These are phyloP conservation scores for Solanum hybrid DNA, from an alignment of 305 asterid genomes.

Conservation along the genomic window DNA sequence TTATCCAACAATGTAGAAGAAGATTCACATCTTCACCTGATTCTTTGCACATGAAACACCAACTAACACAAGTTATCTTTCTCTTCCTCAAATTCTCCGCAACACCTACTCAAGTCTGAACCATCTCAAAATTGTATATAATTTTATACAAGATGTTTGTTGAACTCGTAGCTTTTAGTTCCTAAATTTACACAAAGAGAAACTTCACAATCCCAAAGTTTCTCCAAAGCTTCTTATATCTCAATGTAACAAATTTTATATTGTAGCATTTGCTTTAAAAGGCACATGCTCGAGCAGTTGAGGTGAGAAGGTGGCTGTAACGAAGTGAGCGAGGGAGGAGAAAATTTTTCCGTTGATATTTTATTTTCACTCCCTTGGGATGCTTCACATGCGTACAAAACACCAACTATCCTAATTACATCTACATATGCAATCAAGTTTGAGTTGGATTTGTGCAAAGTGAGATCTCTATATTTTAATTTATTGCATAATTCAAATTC, in stretches of 20 bases:
- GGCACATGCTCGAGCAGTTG: not conserved
- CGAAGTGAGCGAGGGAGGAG: not conserved
- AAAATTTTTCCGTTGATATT: not conserved
- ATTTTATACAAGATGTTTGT: not conserved
- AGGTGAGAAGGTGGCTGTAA: not conserved
- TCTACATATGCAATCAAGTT: not conserved
- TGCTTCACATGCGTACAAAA: not conserved
- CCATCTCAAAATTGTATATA: not conserved
- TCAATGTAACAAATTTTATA: not conserved
- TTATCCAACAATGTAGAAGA: not conserved
- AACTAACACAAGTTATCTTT: not conserved
- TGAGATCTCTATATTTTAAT: not conserved
- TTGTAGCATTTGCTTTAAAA: not conserved
- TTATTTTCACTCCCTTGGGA: not conserved
- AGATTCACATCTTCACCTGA: not conserved
- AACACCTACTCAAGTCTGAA: not conserved
- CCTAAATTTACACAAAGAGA: not conserved
- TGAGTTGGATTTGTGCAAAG: not conserved
- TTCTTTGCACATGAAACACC: not conserved
- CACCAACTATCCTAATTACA: not conserved
- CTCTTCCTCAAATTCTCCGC: not conserved
- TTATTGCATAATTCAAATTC: not conserved
- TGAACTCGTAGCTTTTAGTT: not conserved
- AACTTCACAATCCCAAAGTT: not conserved
- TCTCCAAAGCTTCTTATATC: not conserved